Base-by-base conservation (phyloP, 129 eudicot species). In the Dittrichia graveolens region DNA sequence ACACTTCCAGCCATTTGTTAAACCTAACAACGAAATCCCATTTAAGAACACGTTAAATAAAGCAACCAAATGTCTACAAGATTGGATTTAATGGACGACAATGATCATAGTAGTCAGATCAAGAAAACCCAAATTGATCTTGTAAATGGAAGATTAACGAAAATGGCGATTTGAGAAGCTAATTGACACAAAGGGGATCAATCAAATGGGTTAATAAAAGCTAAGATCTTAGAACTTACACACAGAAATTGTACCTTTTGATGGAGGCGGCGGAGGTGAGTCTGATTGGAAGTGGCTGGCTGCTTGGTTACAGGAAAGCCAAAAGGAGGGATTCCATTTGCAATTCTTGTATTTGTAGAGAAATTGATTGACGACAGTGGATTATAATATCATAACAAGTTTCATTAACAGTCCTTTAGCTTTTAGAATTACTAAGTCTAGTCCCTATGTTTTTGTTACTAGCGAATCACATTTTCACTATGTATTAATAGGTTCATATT, bases 1-100 rank as follows among this genome's bases (percentile, higher is more conserved):
- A 78, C 71, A 71, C 82, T 71, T 71, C 77, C 82, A 40, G 82
- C 82, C 82, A 78, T 78, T 77, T 53, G 42, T 66, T 71, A 70
- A 61, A 13, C 59, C 35, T 41, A 41, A 31, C 19, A 40, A 61
- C 19, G 3, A 42, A 18, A 75, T 64, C 13, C 60, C 10, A 16
- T 50, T 43, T 52, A 31, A 42, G 12, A 44, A 8, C 31, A 9
- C 3, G 46, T 52, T 38, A 4, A 68, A 19, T 12, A 69, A n/a
- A 67, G 15, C 18, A 15, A 69, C 52, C 18, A 24, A 54, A 41
- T 54, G 55, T 43, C 41, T 39, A 14, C 54, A 43, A 18, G 52
- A 24, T 14, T 35, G 43, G 7, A 15, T 42, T 63, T 43, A 8
- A 44, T 65, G 34, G 39, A 44, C 1, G 56, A 48, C 50, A 73